Percentiles rank a stretch among this genome's conserved stretches.
These are phyloP conservation scores for Herpotrichia juniperi DNA, from an alignment of 2,329 filamentous ascomycete species.

Conservation along the genomic window DNA sequence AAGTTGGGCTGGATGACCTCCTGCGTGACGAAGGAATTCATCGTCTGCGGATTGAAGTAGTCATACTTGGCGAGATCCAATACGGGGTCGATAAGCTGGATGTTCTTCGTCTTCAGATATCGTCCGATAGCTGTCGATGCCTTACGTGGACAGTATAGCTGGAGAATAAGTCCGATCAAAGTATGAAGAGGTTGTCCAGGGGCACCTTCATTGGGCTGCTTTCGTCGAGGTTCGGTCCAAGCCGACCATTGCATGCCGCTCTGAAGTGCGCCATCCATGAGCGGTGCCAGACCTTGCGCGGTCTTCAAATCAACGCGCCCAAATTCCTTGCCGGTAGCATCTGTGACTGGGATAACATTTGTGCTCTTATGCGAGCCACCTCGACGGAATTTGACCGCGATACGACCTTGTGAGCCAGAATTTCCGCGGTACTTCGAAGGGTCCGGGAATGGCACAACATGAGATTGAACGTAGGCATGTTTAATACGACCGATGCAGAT, in stretches of 20 bases:
- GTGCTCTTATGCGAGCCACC: conserved; percentile 59
- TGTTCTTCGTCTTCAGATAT: conserved; percentile 67
- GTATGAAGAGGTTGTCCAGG: conserved; percentile 26
- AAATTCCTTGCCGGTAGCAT: conserved; percentile 73
- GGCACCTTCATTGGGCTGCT: conserved; percentile 62
- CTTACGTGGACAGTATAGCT: conserved; percentile 78
- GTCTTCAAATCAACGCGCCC: conserved; percentile 75
- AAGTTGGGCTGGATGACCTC: conserved; percentile 24
- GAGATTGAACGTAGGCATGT: conserved; percentile 68
- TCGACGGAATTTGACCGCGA: conserved; percentile 74
- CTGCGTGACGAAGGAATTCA: conserved; percentile 15
- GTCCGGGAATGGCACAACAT: conserved; percentile 71
- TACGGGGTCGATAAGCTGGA: conserved; percentile 70
- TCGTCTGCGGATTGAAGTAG: conserved; percentile 75
- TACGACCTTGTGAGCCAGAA: conserved; percentile 65
- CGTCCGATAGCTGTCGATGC: conserved; percentile 69
- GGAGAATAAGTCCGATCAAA: conserved; percentile 66
- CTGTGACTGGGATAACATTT: conserved; percentile 77
- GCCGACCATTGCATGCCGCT: conserved; percentile 73
- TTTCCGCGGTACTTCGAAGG: conserved; percentile 66
- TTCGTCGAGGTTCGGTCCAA: conserved; percentile 71
- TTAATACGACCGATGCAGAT: conserved; percentile 84
- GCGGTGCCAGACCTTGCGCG: conserved; percentile 69
- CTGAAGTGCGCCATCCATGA: conserved; percentile 69
- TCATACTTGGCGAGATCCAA: conserved; percentile 69